Evolutionary conservation across 345 rosid species (phyloP), one percentile per base, ranked within the genome.

Genomic region (Brassica carinata): DNA sequence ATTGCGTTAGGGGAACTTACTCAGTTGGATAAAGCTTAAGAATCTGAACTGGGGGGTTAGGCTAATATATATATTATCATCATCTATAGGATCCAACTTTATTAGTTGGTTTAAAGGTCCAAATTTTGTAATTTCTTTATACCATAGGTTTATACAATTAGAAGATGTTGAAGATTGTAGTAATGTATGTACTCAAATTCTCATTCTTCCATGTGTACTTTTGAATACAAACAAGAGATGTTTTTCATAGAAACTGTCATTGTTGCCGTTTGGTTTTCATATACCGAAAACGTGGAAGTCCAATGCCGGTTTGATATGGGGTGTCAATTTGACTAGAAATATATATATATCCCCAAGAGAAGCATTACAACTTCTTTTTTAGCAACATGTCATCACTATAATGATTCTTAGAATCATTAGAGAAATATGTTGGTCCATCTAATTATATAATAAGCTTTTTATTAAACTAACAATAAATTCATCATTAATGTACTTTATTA

Each of bases 1-100:
- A 87, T 85, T 48, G 48, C 83, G 2, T 93, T 93, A 55, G 95
- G 83, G 62, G 90, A 85, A 38, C 82, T 85, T 70, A 76, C 80
- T 76, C 80, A 0, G 69, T 81, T 30, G 71, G 84, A 57, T 81
- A 76, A 64, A 57, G 59, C 61, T 3, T 5, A 1, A 53, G 48
- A 48, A 72, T 65, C 74, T 59, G 36, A 65, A 55, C 13, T 79
- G 36, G 4, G 14, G 36, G 4, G 14, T 67, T 79, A 4, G 69
- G 29, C 3, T 76, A 0, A 58, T 40, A 40, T 40, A 29, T 29
- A 23, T 36, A 29, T 7, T 8, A 48, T 48, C 1, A 43, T 43
- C 15, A 65, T 33, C n/a, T 2, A 7, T 6, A 64, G 13, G 33
- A 45, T 64, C 63, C 8, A 43, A 29, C 18, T 9, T 19, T 3